Evolutionary conservation across 805 yeast genomes (phyloP).

Genomic region (Kluyveromyces siamensis): DNA sequence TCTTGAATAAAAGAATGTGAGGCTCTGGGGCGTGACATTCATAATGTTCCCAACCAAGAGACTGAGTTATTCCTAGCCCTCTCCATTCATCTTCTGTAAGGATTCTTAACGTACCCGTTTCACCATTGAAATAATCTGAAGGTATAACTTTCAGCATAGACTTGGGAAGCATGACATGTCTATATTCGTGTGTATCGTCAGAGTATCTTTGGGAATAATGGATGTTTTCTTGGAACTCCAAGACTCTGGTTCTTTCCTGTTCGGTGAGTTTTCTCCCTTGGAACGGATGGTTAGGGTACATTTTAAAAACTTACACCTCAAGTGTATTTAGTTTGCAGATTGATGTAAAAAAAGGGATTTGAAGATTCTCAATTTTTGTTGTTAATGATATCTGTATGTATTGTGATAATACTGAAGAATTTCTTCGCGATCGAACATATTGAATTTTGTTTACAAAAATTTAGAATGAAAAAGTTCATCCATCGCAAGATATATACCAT

Average conservation of each 20-base stretch:
- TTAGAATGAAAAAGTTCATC: not conserved
- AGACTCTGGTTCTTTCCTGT: conserved; percentile 73
- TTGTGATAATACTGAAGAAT: not conserved
- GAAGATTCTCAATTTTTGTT: not conserved
- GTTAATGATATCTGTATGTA: not conserved
- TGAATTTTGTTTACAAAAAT: not conserved
- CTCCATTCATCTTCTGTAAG: conserved; percentile 97
- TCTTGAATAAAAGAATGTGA: conserved; percentile 80
- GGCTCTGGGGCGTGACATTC: conserved; percentile 99
- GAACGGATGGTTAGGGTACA: conserved; percentile 16
- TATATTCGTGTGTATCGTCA: conserved; percentile 84
- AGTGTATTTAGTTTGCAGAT: not conserved
- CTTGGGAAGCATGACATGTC: conserved; percentile 96
- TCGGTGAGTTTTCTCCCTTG: conserved; percentile 64
- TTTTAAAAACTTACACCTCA: not conserved
- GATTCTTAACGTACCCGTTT: conserved; percentile 88
- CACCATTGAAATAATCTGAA: conserved; percentile 84
- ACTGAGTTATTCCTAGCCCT: conserved; percentile 94
- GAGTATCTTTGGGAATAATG: conserved; percentile 89
- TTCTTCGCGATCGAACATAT: not conserved
- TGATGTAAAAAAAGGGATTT: not conserved
- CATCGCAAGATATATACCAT: not conserved
- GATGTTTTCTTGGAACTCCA: conserved; percentile 87
- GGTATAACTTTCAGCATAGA: conserved; percentile 92
- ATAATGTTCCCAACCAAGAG: conserved; percentile 95